Conservation (phyloP, 1,284 basidiomycete genomes). For the Grifola frondosa region DNA sequence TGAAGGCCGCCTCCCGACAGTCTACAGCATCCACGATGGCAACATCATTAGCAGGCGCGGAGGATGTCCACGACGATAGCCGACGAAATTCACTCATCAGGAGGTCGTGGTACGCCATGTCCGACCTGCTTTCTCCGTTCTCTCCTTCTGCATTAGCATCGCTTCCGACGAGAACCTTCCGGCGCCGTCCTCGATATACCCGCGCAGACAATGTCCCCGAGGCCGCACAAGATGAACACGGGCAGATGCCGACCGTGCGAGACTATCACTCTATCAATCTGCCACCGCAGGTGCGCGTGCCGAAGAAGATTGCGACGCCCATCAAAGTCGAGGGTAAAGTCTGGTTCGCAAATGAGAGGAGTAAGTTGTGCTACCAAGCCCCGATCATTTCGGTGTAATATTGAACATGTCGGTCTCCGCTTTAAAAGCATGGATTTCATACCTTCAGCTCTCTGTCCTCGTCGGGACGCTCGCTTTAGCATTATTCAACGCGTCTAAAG, state of each 20-base stretch:
- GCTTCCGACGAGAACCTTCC: constrained; percentile 53
- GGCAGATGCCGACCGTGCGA: constrained; percentile 56
- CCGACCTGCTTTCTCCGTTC: constrained; percentile 65
- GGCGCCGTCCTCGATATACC: constrained; percentile 56
- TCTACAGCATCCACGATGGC: constrained; percentile 16
- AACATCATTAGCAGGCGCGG: constrained; percentile 10
- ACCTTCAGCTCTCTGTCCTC: constrained; percentile 84
- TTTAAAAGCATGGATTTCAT: constrained; percentile 81
- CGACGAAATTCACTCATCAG: constrained; percentile 32
- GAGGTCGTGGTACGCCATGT: constrained; percentile 58
- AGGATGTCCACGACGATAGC: constrained; percentile 21
- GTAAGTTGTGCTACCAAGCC: constrained; percentile 39
- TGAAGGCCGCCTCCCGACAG: background rate
- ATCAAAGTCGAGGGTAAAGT: constrained; percentile 96
- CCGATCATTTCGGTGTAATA: no score
- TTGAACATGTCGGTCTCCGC: background rate
- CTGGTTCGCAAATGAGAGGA: constrained; percentile 99
- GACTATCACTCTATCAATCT: constrained; percentile 74
- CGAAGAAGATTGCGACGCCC: constrained; percentile 87
- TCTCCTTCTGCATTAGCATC: constrained; percentile 65
- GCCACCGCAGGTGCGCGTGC: constrained; percentile 63
- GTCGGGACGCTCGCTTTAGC: constrained; percentile 86
- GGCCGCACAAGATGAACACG: constrained; percentile 47
- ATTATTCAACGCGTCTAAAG: constrained; percentile 84
- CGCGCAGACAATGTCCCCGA: constrained; percentile 72